These are phyloP conservation scores for Vigna trinervia DNA, from an alignment of 306 rosid species.

Conservation along the genomic window DNA sequence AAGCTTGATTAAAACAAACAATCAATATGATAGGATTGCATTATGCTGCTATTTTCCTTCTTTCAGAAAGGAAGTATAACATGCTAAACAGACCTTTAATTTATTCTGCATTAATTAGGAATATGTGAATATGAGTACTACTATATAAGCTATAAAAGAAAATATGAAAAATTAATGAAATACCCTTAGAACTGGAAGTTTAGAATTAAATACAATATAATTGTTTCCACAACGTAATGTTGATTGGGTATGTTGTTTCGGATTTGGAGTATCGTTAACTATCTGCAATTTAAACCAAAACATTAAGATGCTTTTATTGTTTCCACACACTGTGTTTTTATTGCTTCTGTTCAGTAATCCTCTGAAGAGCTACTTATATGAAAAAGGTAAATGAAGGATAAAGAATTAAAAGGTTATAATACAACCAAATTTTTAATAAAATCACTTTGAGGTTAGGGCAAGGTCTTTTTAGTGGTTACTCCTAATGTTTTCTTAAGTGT, in stretches of 20 bases:
- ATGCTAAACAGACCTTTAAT: conserved; percentile 2
- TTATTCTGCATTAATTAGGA: background rate
- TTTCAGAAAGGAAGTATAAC: background rate
- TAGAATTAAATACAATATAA: background rate
- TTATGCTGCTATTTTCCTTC: background rate
- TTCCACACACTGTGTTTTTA: too few relatives aligned
- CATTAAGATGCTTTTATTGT: too few relatives aligned
- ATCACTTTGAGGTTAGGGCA: too few relatives aligned
- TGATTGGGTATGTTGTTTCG: too few relatives aligned
- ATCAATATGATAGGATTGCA: background rate
- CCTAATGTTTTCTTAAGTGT: too few relatives aligned
- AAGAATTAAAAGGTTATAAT: background rate
- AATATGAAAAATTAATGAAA: background rate
- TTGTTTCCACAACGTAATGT: too few relatives aligned
- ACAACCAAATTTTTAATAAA: too few relatives aligned
- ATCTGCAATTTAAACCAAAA: too few relatives aligned
- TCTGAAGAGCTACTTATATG: background rate
- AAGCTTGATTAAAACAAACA: background rate
- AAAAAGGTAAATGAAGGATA: background rate
- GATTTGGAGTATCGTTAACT: too few relatives aligned
- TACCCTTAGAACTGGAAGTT: background rate
- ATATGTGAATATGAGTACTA: background rate
- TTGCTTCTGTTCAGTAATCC: too few relatives aligned
- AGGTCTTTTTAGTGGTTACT: too few relatives aligned
- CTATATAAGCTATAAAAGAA: background rate